These are phyloP conservation scores for Intubia oerlemansii DNA, from an alignment of 2,329 filamentous ascomycete species.

Conservation along the genomic window DNA sequence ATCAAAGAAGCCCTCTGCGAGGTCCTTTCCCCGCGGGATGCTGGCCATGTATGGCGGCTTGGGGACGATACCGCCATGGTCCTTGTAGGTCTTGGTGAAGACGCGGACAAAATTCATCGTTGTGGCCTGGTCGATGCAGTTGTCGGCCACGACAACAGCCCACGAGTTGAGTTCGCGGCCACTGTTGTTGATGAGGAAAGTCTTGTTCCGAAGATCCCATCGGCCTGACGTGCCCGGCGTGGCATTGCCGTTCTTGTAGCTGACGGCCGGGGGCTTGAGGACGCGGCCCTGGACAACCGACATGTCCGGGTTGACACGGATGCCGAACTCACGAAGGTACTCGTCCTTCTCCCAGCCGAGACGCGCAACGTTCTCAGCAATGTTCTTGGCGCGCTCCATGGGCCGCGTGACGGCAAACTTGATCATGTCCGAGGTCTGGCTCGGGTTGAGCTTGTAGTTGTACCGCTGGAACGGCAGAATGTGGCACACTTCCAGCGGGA, in stretches of 20 bases:
- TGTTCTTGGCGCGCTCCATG: constrained; percentile 39
- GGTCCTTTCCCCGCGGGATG: constrained; percentile 10
- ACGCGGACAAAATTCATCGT: constrained; percentile 29
- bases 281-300: constrained; percentile 48
- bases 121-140: constrained; percentile 30
- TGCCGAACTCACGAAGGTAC: constrained; percentile 50
- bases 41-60: constrained; percentile 14
- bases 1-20: constrained; percentile 26
- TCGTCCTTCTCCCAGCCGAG: constrained; percentile 49
- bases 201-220: constrained; percentile 72
- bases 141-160: constrained; percentile 48
- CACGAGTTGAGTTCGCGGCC: constrained; percentile 41
- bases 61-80: constrained; percentile 26
- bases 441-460: constrained; percentile 35
- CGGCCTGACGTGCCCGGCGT: constrained; percentile 49
- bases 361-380: constrained; percentile 43
- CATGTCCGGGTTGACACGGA: constrained; percentile 45
- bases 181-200: constrained; percentile 46
- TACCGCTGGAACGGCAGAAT: constrained; percentile 36
- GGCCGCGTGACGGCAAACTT: constrained; percentile 76
- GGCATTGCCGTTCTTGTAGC: constrained; percentile 35
- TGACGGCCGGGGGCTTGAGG: constrained; percentile 47
- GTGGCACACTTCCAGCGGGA: constrained; percentile 40
- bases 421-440: constrained; percentile 70
- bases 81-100: constrained; percentile 24